Base-by-base conservation (phyloP, 225 moss, liverwort and hornwort genomes). In the Thuidium tamariscinum region DNA sequence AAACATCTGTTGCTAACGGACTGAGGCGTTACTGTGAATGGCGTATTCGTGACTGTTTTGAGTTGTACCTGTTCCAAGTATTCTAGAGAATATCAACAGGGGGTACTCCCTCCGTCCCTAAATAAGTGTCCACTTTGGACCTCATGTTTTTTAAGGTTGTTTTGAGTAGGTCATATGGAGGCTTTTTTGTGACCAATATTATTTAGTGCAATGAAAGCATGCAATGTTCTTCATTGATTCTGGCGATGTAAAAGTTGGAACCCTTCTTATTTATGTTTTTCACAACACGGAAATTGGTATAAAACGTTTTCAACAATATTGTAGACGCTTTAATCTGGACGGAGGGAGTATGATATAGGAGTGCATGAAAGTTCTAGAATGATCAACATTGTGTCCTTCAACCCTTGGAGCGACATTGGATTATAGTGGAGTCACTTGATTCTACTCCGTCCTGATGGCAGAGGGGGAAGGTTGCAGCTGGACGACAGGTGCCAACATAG, bases 401-500 rank as follows among this genome's bases (percentile, higher is more conserved):
- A 79, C 56, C 27, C 44, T 82, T 85, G 44, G 52, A 84, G 70
- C 52, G 51, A 79, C 74, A n/a, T 77, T 82, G 46, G 25, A 39
- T 77, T 83, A 6, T n/a, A 39, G 56, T 86, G 60, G 61, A 80
- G 68, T 63, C 41, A 16, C 9, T 79, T 42, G 30, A 73, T 64
- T 82, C 23, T 49, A 78, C 71, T 85, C 49, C 39, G 65, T 42
- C 80, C 71, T 91, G 30, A 89, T 32, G 80, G 55, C 7, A 66
- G 73, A 85, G 51, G 26, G 86, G 67, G 54, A 64, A 75, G 81
- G 82, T 60, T 90, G 92, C 94, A 96, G 97, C 93, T 97, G 97
- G 97, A 95, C 89, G 36, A 77, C 84, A 91, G 96, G 97, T 76
- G 95, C 95, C 25, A 93, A 57, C 81, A 97, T 96, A 80, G 96